Evolutionary conservation across 1,139 yeast genomes (phyloP), one percentile per base, ranked within the genome.

Genomic region (Zygosaccharomyces pseudobailii): DNA sequence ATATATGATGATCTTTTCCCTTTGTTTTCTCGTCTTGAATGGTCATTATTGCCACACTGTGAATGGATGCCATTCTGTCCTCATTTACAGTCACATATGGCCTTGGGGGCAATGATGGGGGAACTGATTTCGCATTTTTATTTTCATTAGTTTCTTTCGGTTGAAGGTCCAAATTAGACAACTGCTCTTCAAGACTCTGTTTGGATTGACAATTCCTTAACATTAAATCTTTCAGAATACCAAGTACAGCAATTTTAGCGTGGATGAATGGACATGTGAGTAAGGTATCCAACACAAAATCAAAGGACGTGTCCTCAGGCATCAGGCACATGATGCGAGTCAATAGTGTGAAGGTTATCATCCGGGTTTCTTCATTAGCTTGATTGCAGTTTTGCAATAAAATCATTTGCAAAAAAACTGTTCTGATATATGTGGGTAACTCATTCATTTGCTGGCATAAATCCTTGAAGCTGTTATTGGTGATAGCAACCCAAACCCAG

Each of bases 201-300:
- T 42, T 39, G 27, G 49, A 31, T 19, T 38, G 38, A 22, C 52
- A 28, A 6, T 50, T 47, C 51, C 72, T 68, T 25, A 73, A 63
- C 55, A 79, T 67, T 50, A 87, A 71, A 53, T 82, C 86, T 62
- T 85, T 88, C 56, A 87, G 73, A 24, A 87, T 78, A 3, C 83
- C 79, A 13, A 87, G 74, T 42, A 83, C 69, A 3, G 80, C 79
- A 24, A 81, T 74, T 55, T 81, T 80, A 21, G 79, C 76, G 38
- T 74, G 73, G 36, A 74, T 78, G 62, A 73, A 82, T 1, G 96
- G 95, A 60, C 95, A 87, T 48, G 77, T 72, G 31, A 72, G 69
- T 49, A 90, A 71, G 0, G 92, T 76, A 61, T 87, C 92, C 35
- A 73, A 61, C 20, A 87, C 70, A 58, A 84, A 87, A 4, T 71